phyloP scores from a whole-genome alignment of 352 stramenopile genomes.

The Stephanocyclus meneghinianus region DNA sequence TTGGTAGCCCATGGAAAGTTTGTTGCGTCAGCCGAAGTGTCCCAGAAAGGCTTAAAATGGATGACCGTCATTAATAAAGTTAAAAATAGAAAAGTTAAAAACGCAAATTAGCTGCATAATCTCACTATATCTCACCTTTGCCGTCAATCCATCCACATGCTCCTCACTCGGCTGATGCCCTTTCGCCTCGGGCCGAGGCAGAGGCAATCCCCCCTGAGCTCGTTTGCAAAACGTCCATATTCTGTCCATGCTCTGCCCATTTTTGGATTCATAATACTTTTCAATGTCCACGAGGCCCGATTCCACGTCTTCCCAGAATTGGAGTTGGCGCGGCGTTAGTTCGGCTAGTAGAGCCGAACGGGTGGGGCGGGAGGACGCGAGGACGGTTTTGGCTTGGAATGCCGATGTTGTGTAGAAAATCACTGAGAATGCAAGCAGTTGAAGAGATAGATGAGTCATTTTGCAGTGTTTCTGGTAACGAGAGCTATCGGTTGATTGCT shows the following conservation, averaged over 20 bases:
- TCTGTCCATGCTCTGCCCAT: conserved; percentile 58
- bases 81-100: neutral
- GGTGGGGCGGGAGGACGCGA: too few species aligned
- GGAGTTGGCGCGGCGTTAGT: conserved; percentile 73
- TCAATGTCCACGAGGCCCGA: conserved; percentile 68
- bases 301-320: conserved; percentile 83
- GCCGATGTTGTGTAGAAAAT: too few species aligned
- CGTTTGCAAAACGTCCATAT: conserved; percentile 70
- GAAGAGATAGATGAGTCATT: too few species aligned
- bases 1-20: conserved; percentile 81
- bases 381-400: too few species aligned
- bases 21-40: conserved; percentile 47
- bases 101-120: neutral
- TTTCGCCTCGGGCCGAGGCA: conserved; percentile 35
- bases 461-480: too few species aligned
- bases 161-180: conserved; percentile 82
- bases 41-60: conserved; percentile 74
- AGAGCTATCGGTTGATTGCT: too few species aligned
- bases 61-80: neutral
- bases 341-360: neutral
- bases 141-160: conserved; percentile 81
- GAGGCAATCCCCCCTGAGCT: conserved; percentile 54
- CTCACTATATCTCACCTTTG: conserved; percentile 35
- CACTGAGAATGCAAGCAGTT: too few species aligned
- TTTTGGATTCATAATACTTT: conserved; percentile 65